Evolutionary conservation across 495 filamentous ascomycete genomes (phyloP), one percentile per base, ranked within the genome.

Genomic region (Trichodelitschia bisporula): DNA sequence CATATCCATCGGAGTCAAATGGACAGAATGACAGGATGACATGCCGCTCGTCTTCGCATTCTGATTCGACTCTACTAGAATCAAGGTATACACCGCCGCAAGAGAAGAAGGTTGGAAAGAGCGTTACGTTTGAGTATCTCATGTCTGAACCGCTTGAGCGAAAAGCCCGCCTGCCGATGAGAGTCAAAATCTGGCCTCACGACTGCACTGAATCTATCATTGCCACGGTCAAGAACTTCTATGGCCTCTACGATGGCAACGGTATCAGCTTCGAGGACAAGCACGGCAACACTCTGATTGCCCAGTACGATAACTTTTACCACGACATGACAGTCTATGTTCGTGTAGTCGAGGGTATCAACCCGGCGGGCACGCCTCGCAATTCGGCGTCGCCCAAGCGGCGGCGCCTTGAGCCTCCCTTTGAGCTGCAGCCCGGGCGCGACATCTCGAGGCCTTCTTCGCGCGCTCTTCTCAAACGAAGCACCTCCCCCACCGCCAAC

Each of bases 181-280:
- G 79, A 42, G 80, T 97, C 19, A 70, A 77, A 29, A 93, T 97
- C 28, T 82, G 65, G 39, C 76, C 77, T 14, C 79, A 91, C 53
- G 86, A 97, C 56, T 74, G 74, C 27, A 97, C 86, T 3, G 82
- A 92, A 37, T 90, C 79, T 15, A 95, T 97, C 49, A 73, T 91
- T 32, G 77, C 77, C 2, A 93, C 86, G 3, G 82, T 93, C 33
- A 93, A 89, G 57, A 92, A 91, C 55, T 92, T 93, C 57, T 92
- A 86, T 48, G 86, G 82, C 23, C 64, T 95, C 40, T 86, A 89
- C 42, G 69, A 77, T 35, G 62, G 65, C 38, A 65, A 66, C 46
- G 75, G 78, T 34, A 65, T 95, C 45, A 77, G 74, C 53, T 93
- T 97, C 39, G 80, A 95, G 48, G 83, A 93, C 53, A 63, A 72